Conservation (phyloP, 768 basidiomycete genomes). For the Xerocomus potaroensis region DNA sequence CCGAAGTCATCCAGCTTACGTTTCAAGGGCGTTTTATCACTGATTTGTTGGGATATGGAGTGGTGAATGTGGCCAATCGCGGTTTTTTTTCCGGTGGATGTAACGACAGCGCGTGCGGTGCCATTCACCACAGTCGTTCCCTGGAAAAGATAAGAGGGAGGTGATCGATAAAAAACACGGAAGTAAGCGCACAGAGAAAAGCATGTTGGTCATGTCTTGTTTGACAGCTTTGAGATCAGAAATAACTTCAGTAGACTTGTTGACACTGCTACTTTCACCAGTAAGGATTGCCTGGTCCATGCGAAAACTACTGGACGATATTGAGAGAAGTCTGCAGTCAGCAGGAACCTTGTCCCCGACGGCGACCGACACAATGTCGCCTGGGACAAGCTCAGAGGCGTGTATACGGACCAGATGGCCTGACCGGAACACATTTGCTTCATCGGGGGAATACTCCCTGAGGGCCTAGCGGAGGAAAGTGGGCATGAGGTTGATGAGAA, state of each 20-base stretch:
- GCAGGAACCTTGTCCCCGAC: conserved; percentile 97
- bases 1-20: conserved; percentile 98
- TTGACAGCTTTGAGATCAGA: conserved; percentile 80
- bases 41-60: conserved; percentile 89
- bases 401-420: conserved; percentile 70
- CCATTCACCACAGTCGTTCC: conserved; percentile 97
- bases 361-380: conserved; percentile 85
- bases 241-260: conserved; percentile 70
- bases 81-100: conserved; percentile 79
- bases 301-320: conserved; percentile 90
- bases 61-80: conserved; percentile 98
- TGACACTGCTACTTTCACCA: conserved; percentile 87
- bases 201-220: conserved; percentile 96
- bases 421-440: conserved; percentile 83
- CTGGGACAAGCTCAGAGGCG: conserved; percentile 88
- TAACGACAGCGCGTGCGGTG: conserved; percentile 80
- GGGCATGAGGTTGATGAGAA: neutral
- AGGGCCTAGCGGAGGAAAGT: conserved; percentile 72
- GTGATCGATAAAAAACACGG: neutral
- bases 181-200: conserved; percentile 70
- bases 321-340: conserved; percentile 84
- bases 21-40: conserved; percentile 95
- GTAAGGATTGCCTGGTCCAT: conserved; percentile 97
- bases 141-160: conserved; percentile 34
- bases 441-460: conserved; percentile 96